phyloP scores from a whole-genome alignment of 805 yeast species.

The Nakazawaea wickerhamii region DNA sequence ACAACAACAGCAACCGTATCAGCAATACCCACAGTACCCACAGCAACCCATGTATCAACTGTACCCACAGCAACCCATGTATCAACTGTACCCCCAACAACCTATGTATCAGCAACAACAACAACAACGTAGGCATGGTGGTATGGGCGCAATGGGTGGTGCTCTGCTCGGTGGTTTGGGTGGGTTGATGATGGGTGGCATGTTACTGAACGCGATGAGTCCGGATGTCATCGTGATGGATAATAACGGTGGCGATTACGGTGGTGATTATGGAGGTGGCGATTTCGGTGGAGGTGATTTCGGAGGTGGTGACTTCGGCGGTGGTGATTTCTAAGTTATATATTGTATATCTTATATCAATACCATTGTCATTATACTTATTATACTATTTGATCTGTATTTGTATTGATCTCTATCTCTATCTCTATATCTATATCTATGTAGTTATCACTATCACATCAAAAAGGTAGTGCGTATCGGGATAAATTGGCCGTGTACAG shows the following conservation, averaged over 20 bases:
- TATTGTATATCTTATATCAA: not conserved
- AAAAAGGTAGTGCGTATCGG: no score
- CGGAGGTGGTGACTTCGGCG: constrained; percentile 9
- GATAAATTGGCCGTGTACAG: no score
- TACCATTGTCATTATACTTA: not conserved
- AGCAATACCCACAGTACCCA: constrained; percentile 16
- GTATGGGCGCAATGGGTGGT: constrained; percentile 26
- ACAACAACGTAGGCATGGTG: constrained; percentile 15
- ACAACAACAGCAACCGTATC: constrained; percentile 15
- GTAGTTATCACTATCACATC: no score
- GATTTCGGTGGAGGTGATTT: constrained; percentile 2
- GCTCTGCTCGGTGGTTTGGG: constrained; percentile 28
- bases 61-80: constrained; percentile 17
- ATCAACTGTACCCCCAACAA: constrained; percentile 19
- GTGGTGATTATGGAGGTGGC: constrained; percentile 9
- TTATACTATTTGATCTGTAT: no score
- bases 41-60: constrained; percentile 19
- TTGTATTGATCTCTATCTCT: no score
- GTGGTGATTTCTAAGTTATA: constrained; percentile 3
- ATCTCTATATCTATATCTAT: no score
- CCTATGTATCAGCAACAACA: constrained; percentile 13
- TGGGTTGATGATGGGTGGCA: constrained; percentile 18
- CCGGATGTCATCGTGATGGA: constrained; percentile 3
- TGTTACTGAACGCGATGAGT: not conserved
- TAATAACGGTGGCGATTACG: constrained; percentile 5